phyloP scores from a whole-genome alignment of 768 basidiomycete genomes.

The Cantharellus cinnabarinus region DNA sequence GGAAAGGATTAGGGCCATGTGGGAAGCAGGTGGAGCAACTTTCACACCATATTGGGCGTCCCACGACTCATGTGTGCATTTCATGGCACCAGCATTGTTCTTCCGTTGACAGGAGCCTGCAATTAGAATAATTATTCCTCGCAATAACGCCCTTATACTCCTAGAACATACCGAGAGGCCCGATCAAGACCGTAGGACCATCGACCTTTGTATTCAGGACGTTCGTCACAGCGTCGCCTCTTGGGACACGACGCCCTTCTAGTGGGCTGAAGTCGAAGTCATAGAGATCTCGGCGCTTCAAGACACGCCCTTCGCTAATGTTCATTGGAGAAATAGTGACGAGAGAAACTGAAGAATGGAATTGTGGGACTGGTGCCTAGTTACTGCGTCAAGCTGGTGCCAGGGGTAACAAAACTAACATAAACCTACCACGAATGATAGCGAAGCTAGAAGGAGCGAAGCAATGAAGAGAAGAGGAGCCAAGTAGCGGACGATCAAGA shows the following conservation, averaged over 20 bases:
- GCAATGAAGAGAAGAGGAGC: slow-evolving; percentile 46
- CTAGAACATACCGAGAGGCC: slow-evolving; percentile 32
- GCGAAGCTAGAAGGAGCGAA: slow-evolving; percentile 40
- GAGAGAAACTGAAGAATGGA: slow-evolving; percentile 42
- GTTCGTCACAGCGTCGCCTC: slow-evolving; percentile 14
- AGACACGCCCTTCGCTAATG: not conserved
- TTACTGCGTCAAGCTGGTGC: not conserved
- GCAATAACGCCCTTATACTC: not conserved
- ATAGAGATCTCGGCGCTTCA: slow-evolving; percentile 17
- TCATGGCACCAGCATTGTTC: slow-evolving; percentile 27
- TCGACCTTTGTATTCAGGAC: slow-evolving; percentile 21
- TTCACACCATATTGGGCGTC: slow-evolving; percentile 41
- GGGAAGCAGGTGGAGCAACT: not conserved
- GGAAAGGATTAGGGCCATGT: not conserved
- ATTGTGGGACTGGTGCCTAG: slow-evolving; percentile 27
- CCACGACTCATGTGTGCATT: slow-evolving; percentile 35
- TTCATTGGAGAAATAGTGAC: slow-evolving; percentile 34
- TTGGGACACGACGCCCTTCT: slow-evolving; percentile 7
- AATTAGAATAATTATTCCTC: not conserved
- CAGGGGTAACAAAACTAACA: not conserved
- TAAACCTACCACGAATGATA: slow-evolving; percentile 36
- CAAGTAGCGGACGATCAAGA: slow-evolving; percentile 44
- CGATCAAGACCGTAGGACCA: slow-evolving; percentile 49
- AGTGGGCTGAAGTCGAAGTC: slow-evolving; percentile 11
- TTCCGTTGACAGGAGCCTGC: slow-evolving; percentile 42